Evolutionary conservation across 805 yeast species (phyloP).

Genomic region (Saccharomyces cerevisiae): DNA sequence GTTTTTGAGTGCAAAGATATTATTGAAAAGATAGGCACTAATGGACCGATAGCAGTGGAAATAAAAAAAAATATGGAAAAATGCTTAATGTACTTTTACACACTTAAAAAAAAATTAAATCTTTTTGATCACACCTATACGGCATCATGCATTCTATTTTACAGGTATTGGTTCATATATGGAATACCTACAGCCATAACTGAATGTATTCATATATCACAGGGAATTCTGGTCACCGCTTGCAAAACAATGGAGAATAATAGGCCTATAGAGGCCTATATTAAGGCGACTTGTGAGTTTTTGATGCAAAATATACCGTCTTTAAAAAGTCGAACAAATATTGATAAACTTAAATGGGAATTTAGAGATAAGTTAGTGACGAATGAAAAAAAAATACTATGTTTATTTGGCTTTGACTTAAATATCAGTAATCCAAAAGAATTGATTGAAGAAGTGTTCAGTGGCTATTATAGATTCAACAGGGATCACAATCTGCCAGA

Average conservation of each 20-base stretch:
- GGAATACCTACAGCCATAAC: conserved; percentile 23
- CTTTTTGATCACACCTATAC: conserved; percentile 32
- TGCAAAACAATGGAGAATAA: conserved; percentile 32
- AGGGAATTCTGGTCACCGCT: conserved; percentile 30
- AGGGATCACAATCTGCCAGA: conserved; percentile 25
- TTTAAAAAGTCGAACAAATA: conserved; percentile 16
- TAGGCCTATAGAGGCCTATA: conserved; percentile 30
- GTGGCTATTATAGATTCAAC: conserved; percentile 26
- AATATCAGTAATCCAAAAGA: conserved; percentile 30
- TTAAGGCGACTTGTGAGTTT: conserved; percentile 28
- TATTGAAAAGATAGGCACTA: conserved; percentile 23
- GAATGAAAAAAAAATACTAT: conserved; percentile 26
- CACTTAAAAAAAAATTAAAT: conserved; percentile 28
- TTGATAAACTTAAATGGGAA: conserved; percentile 32
- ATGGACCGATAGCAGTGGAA: conserved; percentile 15
- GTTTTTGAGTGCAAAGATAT: conserved; percentile 23
- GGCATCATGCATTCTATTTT: conserved; percentile 29
- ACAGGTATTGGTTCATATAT: conserved; percentile 29
- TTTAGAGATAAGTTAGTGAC: conserved; percentile 28
- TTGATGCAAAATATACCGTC: conserved; percentile 17
- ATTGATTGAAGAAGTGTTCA: conserved; percentile 29
- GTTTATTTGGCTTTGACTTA: conserved; percentile 30
- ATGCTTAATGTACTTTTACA: conserved; percentile 29
- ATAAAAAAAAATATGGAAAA: conserved; percentile 28
- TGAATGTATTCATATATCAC: conserved; percentile 28